Evolutionary conservation across 2,329 filamentous ascomycete genomes (phyloP).

Genomic region (Aphanoascus verrucosus): DNA sequence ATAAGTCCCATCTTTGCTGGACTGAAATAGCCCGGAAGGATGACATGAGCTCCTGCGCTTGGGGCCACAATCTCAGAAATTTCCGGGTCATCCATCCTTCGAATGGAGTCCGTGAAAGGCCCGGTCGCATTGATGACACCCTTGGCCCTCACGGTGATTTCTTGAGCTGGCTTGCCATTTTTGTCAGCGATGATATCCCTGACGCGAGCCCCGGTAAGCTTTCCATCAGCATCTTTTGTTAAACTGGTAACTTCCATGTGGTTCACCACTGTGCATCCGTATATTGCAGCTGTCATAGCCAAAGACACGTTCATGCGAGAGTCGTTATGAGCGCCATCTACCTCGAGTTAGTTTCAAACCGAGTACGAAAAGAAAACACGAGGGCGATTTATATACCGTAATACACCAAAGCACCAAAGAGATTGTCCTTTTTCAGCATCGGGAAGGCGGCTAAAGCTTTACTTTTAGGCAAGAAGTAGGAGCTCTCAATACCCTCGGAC

Average conservation of each 20-base stretch:
- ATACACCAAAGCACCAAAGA: constrained; percentile 76
- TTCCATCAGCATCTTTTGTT: constrained; percentile 62
- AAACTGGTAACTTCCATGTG: constrained; percentile 70
- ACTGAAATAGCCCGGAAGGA: constrained; percentile 77
- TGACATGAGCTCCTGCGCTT: constrained; percentile 74
- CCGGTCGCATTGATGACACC: constrained; percentile 83
- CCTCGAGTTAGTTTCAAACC: constrained; percentile 14
- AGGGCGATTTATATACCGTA: constrained; percentile 45
- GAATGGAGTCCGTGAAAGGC: constrained; percentile 74
- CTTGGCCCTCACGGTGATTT: constrained; percentile 64
- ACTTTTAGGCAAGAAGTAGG: constrained; percentile 76
- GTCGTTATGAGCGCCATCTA: constrained; percentile 81
- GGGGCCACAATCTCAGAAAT: constrained; percentile 73
- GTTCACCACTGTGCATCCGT: constrained; percentile 72
- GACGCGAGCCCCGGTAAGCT: constrained; percentile 60
- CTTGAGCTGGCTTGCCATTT: constrained; percentile 50
- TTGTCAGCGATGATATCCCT: constrained; percentile 59
- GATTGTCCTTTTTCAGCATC: constrained; percentile 69
- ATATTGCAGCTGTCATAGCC: constrained; percentile 79
- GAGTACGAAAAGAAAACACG: not conserved
- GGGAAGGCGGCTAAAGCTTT: constrained; percentile 81
- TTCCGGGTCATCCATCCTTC: constrained; percentile 67
- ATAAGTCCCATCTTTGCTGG: constrained; percentile 79
- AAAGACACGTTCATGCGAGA: constrained; percentile 85
- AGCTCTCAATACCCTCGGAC: constrained; percentile 72